Evolutionary conservation across 2,329 filamentous ascomycete species (phyloP).

Genomic region (Knoxdaviesia proteae): DNA sequence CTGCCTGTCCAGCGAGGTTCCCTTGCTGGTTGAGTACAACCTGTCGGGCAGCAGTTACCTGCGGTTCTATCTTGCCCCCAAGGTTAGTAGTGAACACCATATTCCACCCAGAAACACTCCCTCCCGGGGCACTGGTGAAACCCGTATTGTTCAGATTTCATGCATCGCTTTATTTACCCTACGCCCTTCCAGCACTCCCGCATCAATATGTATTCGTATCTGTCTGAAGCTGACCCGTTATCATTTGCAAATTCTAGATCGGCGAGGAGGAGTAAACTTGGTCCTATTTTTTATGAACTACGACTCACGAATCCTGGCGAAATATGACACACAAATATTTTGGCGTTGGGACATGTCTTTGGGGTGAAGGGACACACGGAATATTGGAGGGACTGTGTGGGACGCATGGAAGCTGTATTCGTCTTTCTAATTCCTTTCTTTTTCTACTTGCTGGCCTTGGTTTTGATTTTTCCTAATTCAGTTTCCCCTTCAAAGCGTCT

Average conservation of each 20-base stretch:
- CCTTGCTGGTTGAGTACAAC: slow-evolving; percentile 81
- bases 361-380: too few species aligned
- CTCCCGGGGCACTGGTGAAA: too few species aligned
- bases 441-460: not conserved
- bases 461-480: not conserved
- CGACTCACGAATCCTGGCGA: not conserved
- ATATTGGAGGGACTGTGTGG: too few species aligned
- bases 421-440: not conserved
- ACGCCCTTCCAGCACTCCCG: not conserved
- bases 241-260: slow-evolving; percentile 6
- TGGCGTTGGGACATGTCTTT: too few species aligned
- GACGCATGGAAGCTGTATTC: too few species aligned
- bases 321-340: too few species aligned
- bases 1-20: slow-evolving; percentile 88
- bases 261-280: slow-evolving; percentile 10
- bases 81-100: slow-evolving; percentile 39
- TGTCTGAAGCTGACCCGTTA: not conserved
- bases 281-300: not conserved
- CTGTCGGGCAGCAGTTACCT: slow-evolving; percentile 69
- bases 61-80: slow-evolving; percentile 93
- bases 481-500: not conserved
- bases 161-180: not conserved
- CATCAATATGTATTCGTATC: too few species aligned
- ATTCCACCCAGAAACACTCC: too few species aligned
- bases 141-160: not conserved